A percentile compares a stretch with the other conserved stretches of the same genome.
Conservation (phyloP, 2,329 filamentous ascomycete genomes). For the Colletotrichum sublineola region DNA sequence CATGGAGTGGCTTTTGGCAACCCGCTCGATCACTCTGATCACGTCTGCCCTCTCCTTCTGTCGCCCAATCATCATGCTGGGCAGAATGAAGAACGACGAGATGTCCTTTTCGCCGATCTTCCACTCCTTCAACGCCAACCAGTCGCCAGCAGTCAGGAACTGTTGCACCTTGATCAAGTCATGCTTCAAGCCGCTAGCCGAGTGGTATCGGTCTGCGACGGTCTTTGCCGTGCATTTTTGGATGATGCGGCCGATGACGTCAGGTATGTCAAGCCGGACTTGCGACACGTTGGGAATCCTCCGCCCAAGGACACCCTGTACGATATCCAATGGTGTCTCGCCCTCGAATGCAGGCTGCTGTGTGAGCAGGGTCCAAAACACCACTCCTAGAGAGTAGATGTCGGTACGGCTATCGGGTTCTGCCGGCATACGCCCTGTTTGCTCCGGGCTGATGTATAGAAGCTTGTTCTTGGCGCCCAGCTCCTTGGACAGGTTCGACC, state of each 20-base stretch:
- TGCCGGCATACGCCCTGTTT: slow-evolving; percentile 91
- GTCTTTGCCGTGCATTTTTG: slow-evolving; percentile 94
- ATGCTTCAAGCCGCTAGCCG: slow-evolving; percentile 85
- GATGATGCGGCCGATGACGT: slow-evolving; percentile 84
- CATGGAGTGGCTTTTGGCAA: slow-evolving; percentile 74
- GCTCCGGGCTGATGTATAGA: slow-evolving; percentile 92
- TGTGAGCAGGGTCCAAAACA: slow-evolving; percentile 89
- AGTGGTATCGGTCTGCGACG: slow-evolving; percentile 90
- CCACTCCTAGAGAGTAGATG: slow-evolving; percentile 90
- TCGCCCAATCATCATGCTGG: slow-evolving; percentile 84
- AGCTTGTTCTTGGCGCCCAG: slow-evolving; percentile 90
- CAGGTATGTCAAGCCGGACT: slow-evolving; percentile 85
- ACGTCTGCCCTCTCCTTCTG: slow-evolving; percentile 78
- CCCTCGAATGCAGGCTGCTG: slow-evolving; percentile 86
- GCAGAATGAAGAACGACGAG: slow-evolving; percentile 92
- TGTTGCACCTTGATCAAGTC: slow-evolving; percentile 82
- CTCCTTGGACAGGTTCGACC: slow-evolving; percentile 86
- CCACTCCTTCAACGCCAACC: slow-evolving; percentile 78
- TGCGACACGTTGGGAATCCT: slow-evolving; percentile 82
- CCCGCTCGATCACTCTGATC: slow-evolving; percentile 80
- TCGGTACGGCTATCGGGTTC: slow-evolving; percentile 94
- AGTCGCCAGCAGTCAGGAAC: slow-evolving; percentile 81
- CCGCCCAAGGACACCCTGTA: slow-evolving; percentile 87
- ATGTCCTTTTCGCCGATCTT: slow-evolving; percentile 86
- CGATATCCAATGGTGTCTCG: slow-evolving; percentile 85